These are phyloP conservation scores for Paraphoma sp. DNA, from an alignment of 2,329 filamentous ascomycete species.

Conservation along the genomic window DNA sequence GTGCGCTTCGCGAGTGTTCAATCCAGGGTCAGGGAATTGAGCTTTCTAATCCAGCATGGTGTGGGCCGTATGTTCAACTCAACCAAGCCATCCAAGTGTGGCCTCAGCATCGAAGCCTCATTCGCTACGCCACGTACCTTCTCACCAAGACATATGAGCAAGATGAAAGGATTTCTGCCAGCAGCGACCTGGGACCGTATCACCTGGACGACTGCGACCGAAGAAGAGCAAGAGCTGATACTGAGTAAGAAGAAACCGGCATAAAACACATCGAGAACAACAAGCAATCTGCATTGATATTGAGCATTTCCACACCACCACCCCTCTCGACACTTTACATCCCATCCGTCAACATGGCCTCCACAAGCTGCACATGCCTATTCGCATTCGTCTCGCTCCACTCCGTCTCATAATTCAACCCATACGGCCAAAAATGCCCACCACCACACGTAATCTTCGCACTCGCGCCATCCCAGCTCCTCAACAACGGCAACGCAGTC, in stretches of 20 bases:
- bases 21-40: too few relatives aligned
- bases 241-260: neutral
- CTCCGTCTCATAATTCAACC: slow-evolving; percentile 44
- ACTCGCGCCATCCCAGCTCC: slow-evolving; percentile 35
- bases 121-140: neutral
- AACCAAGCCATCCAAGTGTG: neutral
- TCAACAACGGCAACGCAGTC: slow-evolving; percentile 40
- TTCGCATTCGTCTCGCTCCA: slow-evolving; percentile 45
- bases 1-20: neutral
- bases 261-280: too few relatives aligned
- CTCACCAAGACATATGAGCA: neutral
- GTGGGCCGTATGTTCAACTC: too few relatives aligned
- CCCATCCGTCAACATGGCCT: slow-evolving; percentile 43
- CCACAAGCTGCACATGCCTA: slow-evolving; percentile 40
- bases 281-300: too few relatives aligned
- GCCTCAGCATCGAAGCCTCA: neutral
- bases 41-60: too few relatives aligned
- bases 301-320: too few relatives aligned
- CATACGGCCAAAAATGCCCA: slow-evolving; percentile 44
- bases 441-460: slow-evolving; percentile 44
- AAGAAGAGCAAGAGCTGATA: neutral
- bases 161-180: neutral
- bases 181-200: neutral
- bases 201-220: neutral
- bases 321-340: slow-evolving; percentile 17